Conservation (phyloP, 805 yeast species). For the Dipodascopsis tothii region DNA sequence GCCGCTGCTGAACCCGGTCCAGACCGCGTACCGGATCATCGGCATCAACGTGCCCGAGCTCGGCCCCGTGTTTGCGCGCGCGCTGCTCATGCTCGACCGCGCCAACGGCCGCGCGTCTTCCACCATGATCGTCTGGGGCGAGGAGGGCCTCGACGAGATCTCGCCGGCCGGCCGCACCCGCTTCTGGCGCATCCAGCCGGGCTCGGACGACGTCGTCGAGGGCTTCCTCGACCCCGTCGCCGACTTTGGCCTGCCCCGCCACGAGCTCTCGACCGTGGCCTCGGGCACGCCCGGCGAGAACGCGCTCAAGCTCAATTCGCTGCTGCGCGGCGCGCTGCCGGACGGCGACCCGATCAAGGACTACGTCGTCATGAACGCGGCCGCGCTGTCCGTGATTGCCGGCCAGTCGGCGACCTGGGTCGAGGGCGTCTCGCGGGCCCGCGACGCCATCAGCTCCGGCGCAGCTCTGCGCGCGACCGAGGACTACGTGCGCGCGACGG, state of each 20-base stretch:
- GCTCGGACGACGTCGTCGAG: slow-evolving; percentile 15
- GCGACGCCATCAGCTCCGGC: slow-evolving; percentile 59
- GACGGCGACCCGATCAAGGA: slow-evolving; percentile 58
- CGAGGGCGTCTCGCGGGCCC: slow-evolving; percentile 70
- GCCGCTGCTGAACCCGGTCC: slow-evolving; percentile 88
- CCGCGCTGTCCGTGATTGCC: slow-evolving; percentile 74
- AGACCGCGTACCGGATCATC: slow-evolving; percentile 66
- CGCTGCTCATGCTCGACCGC: slow-evolving; percentile 58
- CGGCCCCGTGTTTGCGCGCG: slow-evolving; percentile 79
- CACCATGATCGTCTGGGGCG: slow-evolving; percentile 90
- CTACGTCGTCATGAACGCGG: slow-evolving; percentile 83
- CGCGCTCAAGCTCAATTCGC: slow-evolving; percentile 51
- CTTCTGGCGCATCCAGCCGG: slow-evolving; percentile 61
- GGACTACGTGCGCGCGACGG: slow-evolving; percentile 40
- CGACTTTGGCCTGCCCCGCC: slow-evolving; percentile 77
- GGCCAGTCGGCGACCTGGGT: slow-evolving; percentile 62
- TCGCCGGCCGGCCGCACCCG: slow-evolving; percentile 79
- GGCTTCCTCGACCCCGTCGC: slow-evolving; percentile 31
- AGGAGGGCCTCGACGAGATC: slow-evolving; percentile 85
- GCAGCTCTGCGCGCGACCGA: slow-evolving; percentile 55
- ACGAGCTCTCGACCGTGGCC: slow-evolving; percentile 56
- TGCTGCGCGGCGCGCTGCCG: slow-evolving; percentile 39
- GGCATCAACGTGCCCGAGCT: slow-evolving; percentile 79
- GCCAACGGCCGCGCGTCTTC: slow-evolving; percentile 33
- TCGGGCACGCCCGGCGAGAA: slow-evolving; percentile 86